Evolutionary conservation across 1,284 basidiomycete genomes (phyloP).

Genomic region (Ceratobasidium papillatum): DNA sequence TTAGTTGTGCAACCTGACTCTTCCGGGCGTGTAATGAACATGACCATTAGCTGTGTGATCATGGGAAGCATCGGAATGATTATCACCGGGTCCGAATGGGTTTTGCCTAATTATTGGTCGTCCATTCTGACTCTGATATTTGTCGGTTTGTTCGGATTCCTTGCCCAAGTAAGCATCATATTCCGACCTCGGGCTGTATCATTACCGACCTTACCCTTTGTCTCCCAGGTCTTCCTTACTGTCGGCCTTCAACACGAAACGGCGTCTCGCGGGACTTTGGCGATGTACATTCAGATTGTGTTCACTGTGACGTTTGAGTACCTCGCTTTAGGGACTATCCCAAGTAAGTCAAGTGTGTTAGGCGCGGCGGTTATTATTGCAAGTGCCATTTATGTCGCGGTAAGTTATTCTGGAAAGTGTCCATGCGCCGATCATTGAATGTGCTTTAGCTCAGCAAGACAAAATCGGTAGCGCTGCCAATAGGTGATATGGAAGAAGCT

Average conservation of each 20-base stretch:
- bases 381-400: conserved; percentile 67
- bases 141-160: conserved; percentile 43
- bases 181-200: neutral
- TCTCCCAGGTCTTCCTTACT: conserved; percentile 60
- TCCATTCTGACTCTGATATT: conserved; percentile 36
- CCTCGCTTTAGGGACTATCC: conserved; percentile 65
- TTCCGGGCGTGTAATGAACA: neutral
- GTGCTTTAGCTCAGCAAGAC: neutral
- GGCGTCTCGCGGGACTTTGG: conserved; percentile 68
- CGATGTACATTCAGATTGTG: conserved; percentile 69
- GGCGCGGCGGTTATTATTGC: conserved; percentile 67
- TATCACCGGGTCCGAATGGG: neutral
- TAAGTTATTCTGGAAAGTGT: conserved; percentile 46
- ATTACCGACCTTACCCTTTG: neutral
- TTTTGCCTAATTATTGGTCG: conserved; percentile 17
- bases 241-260: conserved; percentile 73
- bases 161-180: conserved; percentile 39
- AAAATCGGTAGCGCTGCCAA: neutral
- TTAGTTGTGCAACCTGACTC: neutral
- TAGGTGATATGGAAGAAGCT: neutral
- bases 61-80: conserved; percentile 51
- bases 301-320: conserved; percentile 68
- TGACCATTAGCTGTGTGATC: neutral
- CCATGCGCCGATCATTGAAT: neutral
- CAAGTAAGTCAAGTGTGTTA: conserved; percentile 61